Evolutionary conservation across 306 rosid genomes (phyloP), one percentile per base, ranked within the genome.

Genomic region (Mimosa bimucronata): DNA sequence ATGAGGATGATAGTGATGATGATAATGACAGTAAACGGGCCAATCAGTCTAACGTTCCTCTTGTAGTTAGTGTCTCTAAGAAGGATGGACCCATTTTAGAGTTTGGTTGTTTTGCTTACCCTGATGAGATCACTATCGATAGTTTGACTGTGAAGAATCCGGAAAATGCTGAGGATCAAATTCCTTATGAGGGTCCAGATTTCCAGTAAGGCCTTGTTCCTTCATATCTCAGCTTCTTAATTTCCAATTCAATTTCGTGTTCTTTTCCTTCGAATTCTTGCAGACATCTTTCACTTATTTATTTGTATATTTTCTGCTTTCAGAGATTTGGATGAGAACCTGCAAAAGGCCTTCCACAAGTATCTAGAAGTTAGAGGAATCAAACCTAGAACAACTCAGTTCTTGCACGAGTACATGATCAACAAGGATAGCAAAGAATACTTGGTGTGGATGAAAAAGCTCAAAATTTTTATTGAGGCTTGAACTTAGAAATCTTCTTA

Each of bases 331-430:
- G 99, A 93, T 55, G 97, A 95, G 87, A 81, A 81, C 77, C 88
- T 95, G 85, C 96, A 88, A 75, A 93, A 87, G 90, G 87, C 98
- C 55, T 91, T 95, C 84, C 93, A 83, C 68, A 95, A 71, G 87
- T 95, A 89, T 76, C 89, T 95, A 66, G 94, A 91, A 90, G 90
- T 95, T 16, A 93, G 99, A 80, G 99, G 98, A 74, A 91, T 95
- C 83, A 93, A 87, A 73, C 96, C 98, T 7, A 89, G 93, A 89
- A 88, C 97, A 64, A 87, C 91, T 50, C 87, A 89, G 74, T 92
- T 91, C 87, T 83, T 95, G 88, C 99, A 95, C 18, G 97, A 91
- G 93, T 95, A 90, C 89, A 95, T 95, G 99, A 90, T 91, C 88
- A 88, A 91, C 91, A 95, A 93, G 78, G 97, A 95, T 76, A 87